These are phyloP conservation scores for Sugiyamaella marilandica DNA, from an alignment of 805 yeast species.

Conservation along the genomic window DNA sequence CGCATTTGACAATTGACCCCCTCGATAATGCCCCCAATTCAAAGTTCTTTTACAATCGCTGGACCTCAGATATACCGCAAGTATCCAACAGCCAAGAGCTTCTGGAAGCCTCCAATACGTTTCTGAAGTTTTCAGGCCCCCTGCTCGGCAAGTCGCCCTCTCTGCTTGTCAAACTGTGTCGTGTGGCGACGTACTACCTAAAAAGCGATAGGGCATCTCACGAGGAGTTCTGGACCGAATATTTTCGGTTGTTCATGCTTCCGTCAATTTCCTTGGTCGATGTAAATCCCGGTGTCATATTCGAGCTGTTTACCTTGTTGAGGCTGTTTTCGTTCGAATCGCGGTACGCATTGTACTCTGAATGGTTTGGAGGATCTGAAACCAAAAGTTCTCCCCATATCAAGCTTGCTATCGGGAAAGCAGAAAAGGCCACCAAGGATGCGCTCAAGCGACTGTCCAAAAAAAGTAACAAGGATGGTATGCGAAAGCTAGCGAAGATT, in stretches of 20 bases:
- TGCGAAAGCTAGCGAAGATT: constrained; percentile 65
- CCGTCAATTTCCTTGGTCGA: constrained; percentile 54
- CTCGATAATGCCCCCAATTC: not conserved
- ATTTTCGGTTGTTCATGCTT: constrained; percentile 58
- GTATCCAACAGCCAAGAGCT: constrained; percentile 42
- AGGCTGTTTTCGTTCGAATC: constrained; percentile 51
- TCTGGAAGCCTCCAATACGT: constrained; percentile 42
- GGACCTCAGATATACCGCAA: constrained; percentile 43
- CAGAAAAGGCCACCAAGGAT: constrained; percentile 76
- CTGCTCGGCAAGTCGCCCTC: constrained; percentile 45
- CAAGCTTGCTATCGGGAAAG: constrained; percentile 55
- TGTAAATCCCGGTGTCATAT: constrained; percentile 54
- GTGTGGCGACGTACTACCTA: constrained; percentile 45
- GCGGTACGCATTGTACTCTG: constrained; percentile 78
- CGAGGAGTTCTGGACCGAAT: constrained; percentile 50
- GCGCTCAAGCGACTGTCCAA: constrained; percentile 75
- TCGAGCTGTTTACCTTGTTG: constrained; percentile 55
- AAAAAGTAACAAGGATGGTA: constrained; percentile 68
- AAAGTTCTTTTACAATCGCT: constrained; percentile 44
- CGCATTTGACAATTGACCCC: not conserved
- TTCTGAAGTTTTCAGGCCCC: constrained; percentile 53
- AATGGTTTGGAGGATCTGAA: constrained; percentile 49
- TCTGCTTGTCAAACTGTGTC: constrained; percentile 54
- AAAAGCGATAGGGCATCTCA: constrained; percentile 16
- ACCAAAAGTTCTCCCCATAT: constrained; percentile 53